Conservation (phyloP, 768 basidiomycete species). For the Jaapia argillacea region DNA sequence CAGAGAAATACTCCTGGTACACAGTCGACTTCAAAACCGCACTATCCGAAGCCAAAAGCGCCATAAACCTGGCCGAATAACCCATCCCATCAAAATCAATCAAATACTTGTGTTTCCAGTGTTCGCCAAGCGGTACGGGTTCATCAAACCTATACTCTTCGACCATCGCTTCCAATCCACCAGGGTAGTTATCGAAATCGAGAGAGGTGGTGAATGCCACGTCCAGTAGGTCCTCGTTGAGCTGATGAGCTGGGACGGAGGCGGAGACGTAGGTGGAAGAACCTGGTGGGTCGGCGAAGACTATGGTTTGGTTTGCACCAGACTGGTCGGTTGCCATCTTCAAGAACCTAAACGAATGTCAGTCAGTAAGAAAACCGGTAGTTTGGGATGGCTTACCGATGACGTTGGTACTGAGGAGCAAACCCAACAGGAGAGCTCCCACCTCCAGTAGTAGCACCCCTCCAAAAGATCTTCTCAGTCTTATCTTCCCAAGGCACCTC, state of each 20-base stretch:
- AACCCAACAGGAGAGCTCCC: slow-evolving; percentile 84
- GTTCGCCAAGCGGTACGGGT: slow-evolving; percentile 70
- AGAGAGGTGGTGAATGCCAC: slow-evolving; percentile 76
- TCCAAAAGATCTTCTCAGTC: slow-evolving; percentile 83
- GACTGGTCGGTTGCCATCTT: slow-evolving; percentile 62
- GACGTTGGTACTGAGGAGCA: slow-evolving; percentile 74
- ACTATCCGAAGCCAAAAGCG: slow-evolving; percentile 78
- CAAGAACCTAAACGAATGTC: slow-evolving; percentile 40
- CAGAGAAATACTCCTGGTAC: slow-evolving; percentile 84
- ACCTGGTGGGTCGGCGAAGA: slow-evolving; percentile 57
- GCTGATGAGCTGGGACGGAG: slow-evolving; percentile 40
- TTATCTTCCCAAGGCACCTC: slow-evolving; percentile 87
- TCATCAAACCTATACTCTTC: slow-evolving; percentile 60
- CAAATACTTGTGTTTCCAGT: slow-evolving; percentile 89
- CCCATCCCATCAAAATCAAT: slow-evolving; percentile 93
- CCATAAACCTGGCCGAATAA: slow-evolving; percentile 85
- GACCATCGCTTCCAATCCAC: slow-evolving; percentile 58
- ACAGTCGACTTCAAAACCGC: slow-evolving; percentile 86
- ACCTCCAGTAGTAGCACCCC: slow-evolving; percentile 94
- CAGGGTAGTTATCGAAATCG: slow-evolving; percentile 62
- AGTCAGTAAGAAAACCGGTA: slow-evolving; percentile 4
- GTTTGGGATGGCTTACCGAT: slow-evolving; percentile 39
- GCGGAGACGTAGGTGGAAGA: slow-evolving; percentile 51
- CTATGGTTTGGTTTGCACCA: slow-evolving; percentile 45
- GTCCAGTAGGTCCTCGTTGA: slow-evolving; percentile 83